Conservation (phyloP, 2,329 filamentous ascomycete species). For the Alternaria alternata region DNA sequence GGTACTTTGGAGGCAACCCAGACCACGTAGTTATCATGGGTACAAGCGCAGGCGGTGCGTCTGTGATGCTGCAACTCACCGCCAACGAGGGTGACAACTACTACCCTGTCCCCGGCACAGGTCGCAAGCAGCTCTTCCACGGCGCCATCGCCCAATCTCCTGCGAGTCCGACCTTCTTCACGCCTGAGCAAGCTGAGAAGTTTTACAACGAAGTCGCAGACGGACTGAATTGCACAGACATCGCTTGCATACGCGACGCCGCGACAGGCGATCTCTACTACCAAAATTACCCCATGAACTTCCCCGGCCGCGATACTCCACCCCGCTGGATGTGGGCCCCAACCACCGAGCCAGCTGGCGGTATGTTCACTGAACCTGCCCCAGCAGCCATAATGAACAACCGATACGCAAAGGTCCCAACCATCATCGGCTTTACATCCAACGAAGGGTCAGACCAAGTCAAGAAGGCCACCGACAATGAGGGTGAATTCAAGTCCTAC, state of each 20-base stretch:
- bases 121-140: constrained; percentile 41
- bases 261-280: constrained; percentile 42
- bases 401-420: constrained; percentile 41
- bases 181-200: constrained; percentile 39
- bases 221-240: constrained; percentile 43
- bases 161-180: constrained; percentile 46
- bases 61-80: constrained; percentile 40
- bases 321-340: constrained; percentile 49
- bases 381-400: constrained; percentile 38
- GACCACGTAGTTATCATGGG: constrained; percentile 58
- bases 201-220: constrained; percentile 43
- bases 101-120: constrained; percentile 36
- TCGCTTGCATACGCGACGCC: constrained; percentile 39
- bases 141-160: constrained; percentile 44
- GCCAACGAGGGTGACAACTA: constrained; percentile 43
- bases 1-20: constrained; percentile 57
- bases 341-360: constrained; percentile 39
- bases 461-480: constrained; percentile 45
- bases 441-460: constrained; percentile 54
- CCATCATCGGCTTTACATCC: constrained; percentile 44
- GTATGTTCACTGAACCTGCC: constrained; percentile 40
- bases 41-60: constrained; percentile 44
- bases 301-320: constrained; percentile 41
- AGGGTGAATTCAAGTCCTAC: constrained; percentile 49
- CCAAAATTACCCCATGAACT: constrained; percentile 46